These are phyloP conservation scores for Leishmania tarentolae DNA, from an alignment of 208 protist genomes.

Conservation along the genomic window DNA sequence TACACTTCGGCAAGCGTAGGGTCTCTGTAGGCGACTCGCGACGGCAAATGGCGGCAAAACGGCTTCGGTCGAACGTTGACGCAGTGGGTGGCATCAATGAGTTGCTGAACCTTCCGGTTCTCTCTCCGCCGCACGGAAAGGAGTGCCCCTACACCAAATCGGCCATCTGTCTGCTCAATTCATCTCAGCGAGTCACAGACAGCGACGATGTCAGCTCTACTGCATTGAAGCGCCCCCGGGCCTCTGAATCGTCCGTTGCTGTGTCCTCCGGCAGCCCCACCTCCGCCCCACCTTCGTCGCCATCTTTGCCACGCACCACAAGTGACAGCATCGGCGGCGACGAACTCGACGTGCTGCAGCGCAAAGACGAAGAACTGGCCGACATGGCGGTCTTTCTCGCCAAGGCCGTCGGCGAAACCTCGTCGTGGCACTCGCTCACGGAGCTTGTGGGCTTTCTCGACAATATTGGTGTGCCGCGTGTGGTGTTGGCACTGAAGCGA, in stretches of 20 bases:
- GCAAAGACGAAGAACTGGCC: constrained; percentile 68
- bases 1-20: not conserved
- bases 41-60: not conserved
- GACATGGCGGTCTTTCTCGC: constrained; percentile 81
- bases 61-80: not conserved
- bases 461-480: constrained; percentile 16
- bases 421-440: constrained; percentile 32
- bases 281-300: constrained; percentile 1
- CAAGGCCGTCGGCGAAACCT: constrained; percentile 29
- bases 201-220: not conserved
- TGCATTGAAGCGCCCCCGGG: not conserved
- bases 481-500: constrained; percentile 60
- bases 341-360: constrained; percentile 66
- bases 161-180: not conserved
- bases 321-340: constrained; percentile 40
- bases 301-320: not conserved
- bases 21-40: not conserved
- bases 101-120: constrained; percentile 4
- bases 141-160: not conserved
- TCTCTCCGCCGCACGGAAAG: not conserved
- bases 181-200: not conserved
- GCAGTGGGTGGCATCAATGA: constrained; percentile 1
- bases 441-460: constrained; percentile 50
- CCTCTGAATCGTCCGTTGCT: not conserved
- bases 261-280: not conserved